phyloP scores from a whole-genome alignment of 2,329 filamentous ascomycete genomes.

The Stachybotrys echinatus region DNA sequence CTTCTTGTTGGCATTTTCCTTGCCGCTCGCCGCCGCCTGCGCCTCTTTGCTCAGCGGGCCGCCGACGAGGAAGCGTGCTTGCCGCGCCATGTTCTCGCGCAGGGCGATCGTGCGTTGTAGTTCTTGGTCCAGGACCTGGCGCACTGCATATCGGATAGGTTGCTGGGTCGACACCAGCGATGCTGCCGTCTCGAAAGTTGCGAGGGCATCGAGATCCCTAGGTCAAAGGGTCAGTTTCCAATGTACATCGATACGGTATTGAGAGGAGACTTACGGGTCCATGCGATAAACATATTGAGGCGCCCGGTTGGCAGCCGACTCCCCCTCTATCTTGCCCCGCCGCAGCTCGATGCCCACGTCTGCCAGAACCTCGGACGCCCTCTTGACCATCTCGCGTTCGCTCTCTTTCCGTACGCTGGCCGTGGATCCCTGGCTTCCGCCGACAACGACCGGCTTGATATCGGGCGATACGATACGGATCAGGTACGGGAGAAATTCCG shows the following conservation, averaged over 20 bases:
- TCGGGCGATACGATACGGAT: constrained; percentile 80
- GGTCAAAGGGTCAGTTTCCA: constrained; percentile 7
- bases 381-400: constrained; percentile 74
- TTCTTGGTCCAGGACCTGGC: constrained; percentile 90
- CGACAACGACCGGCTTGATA: constrained; percentile 84
- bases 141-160: constrained; percentile 84
- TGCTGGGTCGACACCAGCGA: constrained; percentile 53
- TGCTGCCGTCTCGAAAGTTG: constrained; percentile 65
- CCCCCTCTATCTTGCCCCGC: constrained; percentile 70
- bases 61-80: constrained; percentile 58
- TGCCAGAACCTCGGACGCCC: constrained; percentile 77
- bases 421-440: constrained; percentile 58
- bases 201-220: constrained; percentile 70
- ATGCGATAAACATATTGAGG: constrained; percentile 82
- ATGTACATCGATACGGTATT: not conserved
- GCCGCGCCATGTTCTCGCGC: constrained; percentile 60
- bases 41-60: constrained; percentile 17
- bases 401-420: constrained; percentile 84
- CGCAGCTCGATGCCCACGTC: constrained; percentile 79
- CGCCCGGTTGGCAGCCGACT: constrained; percentile 53
- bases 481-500: constrained; percentile 80
- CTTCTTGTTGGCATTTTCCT: constrained; percentile 28
- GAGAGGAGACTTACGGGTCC: constrained; percentile 69
- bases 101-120: constrained; percentile 67
- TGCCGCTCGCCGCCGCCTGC: constrained; percentile 10